Base-by-base conservation (phyloP, 208 protist genomes). In the Leishmania amazonensis region DNA sequence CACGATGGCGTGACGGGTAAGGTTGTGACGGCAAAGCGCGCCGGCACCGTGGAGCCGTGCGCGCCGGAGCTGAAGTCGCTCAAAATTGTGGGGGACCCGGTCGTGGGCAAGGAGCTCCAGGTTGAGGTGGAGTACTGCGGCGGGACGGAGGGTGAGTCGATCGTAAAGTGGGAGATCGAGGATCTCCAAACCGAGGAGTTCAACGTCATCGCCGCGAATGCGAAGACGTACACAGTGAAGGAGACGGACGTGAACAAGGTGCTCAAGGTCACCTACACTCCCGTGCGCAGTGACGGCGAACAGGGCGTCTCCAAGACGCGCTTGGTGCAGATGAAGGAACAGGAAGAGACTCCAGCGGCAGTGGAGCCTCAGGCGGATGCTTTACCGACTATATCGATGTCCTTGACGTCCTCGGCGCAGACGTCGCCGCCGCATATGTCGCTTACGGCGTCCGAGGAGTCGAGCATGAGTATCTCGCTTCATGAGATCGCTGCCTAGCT, bases 191-290 rank as follows among this genome's bases (percentile, higher is more conserved):
- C 91, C 51, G 75, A 91, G 74, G 79, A 86, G 49, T 92, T 92
- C 81, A 81, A 87, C 47, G 73, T 89, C 51, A 87, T 96, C 64
- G 91, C 89, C 42, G 64, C 75, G 51, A 87, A 87, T 78, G 78
- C 83, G 42, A 87, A 82, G 81, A 84, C 71, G 45, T 97, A 96
- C 90, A 87, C 80, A 35, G 84, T 96, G 53, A 86, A 86, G 78
- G 62, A 84, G 57, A 84, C 87, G n/a, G 96, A 97, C 75, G 77
- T 82, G n/a, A 90, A 91, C 75, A 94, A 93, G 87, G 90, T 87
- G 86, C 85, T 98, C 40, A 86, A 83, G 53, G 91, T 96, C 19
- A 95, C 88, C n/a, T 97, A 97, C 87, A 95, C 89, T 17, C 96
- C 96, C 28, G 87, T 97, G 28, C 89, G 94, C 70, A 89, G 87